A percentile compares a stretch with the other conserved stretches of the same genome.
phyloP scores from a whole-genome alignment of 805 yeast species.

The Schwanniomyces pseudopolymorphus region DNA sequence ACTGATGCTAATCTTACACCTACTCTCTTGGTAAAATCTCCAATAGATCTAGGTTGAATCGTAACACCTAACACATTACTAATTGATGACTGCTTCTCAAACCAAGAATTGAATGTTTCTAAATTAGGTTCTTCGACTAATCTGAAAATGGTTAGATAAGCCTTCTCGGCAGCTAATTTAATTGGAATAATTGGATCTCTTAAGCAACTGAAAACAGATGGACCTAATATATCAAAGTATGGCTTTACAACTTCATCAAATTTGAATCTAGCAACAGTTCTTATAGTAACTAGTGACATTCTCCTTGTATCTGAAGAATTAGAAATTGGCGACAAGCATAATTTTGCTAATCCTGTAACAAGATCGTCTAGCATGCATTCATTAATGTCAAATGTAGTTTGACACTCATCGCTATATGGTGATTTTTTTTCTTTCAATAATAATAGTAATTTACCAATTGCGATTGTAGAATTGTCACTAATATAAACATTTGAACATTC shows the following conservation, averaged over 20 bases:
- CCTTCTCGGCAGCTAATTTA: constrained; percentile 91
- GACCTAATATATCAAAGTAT: constrained; percentile 56
- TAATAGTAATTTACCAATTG: constrained; percentile 77
- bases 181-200: constrained; percentile 89
- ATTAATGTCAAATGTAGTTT: constrained; percentile 39
- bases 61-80: constrained; percentile 43
- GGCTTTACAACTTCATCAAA: constrained; percentile 51
- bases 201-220: constrained; percentile 76
- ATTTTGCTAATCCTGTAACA: constrained; percentile 49
- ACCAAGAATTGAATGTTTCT: constrained; percentile 64
- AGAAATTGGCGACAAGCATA: constrained; percentile 53
- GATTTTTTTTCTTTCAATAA: constrained; percentile 40
- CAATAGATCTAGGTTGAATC: constrained; percentile 68
- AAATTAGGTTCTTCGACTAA: constrained; percentile 65
- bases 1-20: constrained; percentile 82
- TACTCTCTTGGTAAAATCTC: constrained; percentile 88
- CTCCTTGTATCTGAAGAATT: constrained; percentile 77
- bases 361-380: constrained; percentile 43
- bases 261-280: constrained; percentile 71
- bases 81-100: constrained; percentile 38
- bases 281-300: constrained; percentile 67
- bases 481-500: constrained; percentile 48
- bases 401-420: constrained; percentile 21
- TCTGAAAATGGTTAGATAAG: constrained; percentile 69
- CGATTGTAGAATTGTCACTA: constrained; percentile 74